Conservation (phyloP, 345 rosid species). For the Firmiana major region DNA sequence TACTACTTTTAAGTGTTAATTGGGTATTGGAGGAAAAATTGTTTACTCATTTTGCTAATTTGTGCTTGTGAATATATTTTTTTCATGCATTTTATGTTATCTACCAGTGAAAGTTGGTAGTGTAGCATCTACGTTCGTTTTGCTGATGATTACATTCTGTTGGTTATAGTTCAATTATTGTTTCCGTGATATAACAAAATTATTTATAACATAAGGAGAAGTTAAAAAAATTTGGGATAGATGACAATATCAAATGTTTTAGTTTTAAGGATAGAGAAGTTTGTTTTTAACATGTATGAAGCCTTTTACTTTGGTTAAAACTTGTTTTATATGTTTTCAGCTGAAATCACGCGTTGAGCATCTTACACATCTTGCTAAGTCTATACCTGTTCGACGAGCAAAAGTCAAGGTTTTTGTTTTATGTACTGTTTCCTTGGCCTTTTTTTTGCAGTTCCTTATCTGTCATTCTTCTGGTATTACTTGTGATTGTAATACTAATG, state of each 20-base stretch:
- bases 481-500: slow-evolving; percentile 2
- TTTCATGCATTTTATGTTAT: not conserved
- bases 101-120: not conserved
- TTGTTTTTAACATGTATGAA: not conserved
- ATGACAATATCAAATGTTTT: too few relatives aligned
- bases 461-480: not conserved
- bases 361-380: slow-evolving; percentile 47
- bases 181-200: not conserved
- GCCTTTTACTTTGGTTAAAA: not conserved
- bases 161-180: not conserved
- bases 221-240: too few relatives aligned
- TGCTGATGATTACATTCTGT: not conserved
- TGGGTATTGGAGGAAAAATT: not conserved
- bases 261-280: not conserved
- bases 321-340: not conserved
- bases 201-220: too few relatives aligned
- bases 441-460: not conserved
- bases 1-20: not conserved
- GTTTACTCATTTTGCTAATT: not conserved
- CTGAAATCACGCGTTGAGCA: slow-evolving; percentile 31
- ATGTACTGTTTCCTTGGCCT: not conserved
- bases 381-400: slow-evolving; percentile 6
- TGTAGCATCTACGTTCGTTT: not conserved
- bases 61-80: not conserved
- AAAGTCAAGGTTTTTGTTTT: slow-evolving; percentile 5